Conservation (phyloP, 768 basidiomycete species). For the Phanerochaete carnosa region DNA sequence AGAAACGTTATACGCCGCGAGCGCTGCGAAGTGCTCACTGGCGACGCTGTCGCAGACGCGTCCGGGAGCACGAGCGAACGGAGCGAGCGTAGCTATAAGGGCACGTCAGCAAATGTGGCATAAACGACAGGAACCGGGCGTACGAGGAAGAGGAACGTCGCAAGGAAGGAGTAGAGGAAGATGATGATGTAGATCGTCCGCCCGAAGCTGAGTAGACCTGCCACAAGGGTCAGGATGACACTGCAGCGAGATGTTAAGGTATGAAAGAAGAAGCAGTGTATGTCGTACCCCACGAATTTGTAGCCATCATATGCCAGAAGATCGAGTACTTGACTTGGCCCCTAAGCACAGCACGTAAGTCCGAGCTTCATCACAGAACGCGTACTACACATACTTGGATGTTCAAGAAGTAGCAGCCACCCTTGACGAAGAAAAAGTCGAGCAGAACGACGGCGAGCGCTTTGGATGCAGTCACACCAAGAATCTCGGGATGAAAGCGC, state of each 20-base stretch:
- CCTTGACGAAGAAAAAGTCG: conserved; percentile 86
- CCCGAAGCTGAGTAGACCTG: conserved; percentile 60
- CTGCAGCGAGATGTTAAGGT: conserved; percentile 34
- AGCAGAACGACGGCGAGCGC: conserved; percentile 81
- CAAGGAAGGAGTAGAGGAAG: conserved; percentile 83
- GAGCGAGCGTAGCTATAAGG: conserved; percentile 80
- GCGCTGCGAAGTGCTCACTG: conserved; percentile 72
- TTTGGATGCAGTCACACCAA: conserved; percentile 83
- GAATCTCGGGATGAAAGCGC: conserved; percentile 83
- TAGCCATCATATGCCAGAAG: conserved; percentile 93
- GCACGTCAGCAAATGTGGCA: not conserved
- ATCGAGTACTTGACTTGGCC: conserved; percentile 68
- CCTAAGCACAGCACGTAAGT: conserved; percentile 31
- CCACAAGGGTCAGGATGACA: conserved; percentile 79
- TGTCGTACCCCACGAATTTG: conserved; percentile 89
- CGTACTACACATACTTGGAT: conserved; percentile 38
- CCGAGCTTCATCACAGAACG: not conserved
- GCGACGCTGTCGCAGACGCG: conserved; percentile 51
- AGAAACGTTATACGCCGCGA: conserved; percentile 87
- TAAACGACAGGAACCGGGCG: conserved; percentile 24
- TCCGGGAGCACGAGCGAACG: conserved; percentile 91
- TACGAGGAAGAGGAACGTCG: conserved; percentile 93
- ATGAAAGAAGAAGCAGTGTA: not conserved
- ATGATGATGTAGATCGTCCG: conserved; percentile 62
- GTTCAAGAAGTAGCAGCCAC: conserved; percentile 91